Base-by-base conservation (phyloP, 495 filamentous ascomycete genomes). In the Lophiotrema nucula region DNA sequence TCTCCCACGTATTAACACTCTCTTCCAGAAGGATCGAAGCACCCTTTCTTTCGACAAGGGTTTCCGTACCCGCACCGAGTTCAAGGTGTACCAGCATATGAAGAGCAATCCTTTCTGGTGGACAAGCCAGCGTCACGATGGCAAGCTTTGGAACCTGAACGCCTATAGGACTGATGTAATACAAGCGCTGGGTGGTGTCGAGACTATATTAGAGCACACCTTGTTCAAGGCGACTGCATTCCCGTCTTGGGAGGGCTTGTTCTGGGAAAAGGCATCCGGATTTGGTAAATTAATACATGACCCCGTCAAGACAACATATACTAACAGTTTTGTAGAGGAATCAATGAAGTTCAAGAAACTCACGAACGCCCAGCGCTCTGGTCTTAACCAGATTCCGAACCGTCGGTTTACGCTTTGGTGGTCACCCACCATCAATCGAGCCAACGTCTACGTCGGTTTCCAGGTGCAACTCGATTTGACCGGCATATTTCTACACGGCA, bases 41-140 rank as follows among this genome's bases (percentile, higher is more conserved):
- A 99, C 95, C 0, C 79, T 99, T 56, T 95, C 89, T 67, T 99
- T 99, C 69, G 95, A 99, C 77, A 99, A 99, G 75, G 95, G 95
- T 39, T 97, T 97, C 83, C 88, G 95, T 64, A 85, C 93, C 24
- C 81, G 95, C 28, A 90, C 92, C 23, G 95, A 99, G 76, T 99
- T 97, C 79, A 99, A 97, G 77, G 87, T 89, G 49, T 99, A 97
- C 71, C 92, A 96, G 73, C 77, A 97, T 58, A 97, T 98, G 93
- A 97, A 97, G 85, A 95, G 89, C 78, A 97, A 97, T 71, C 92
- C 93, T 0, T 98, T 97, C 80, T 97, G 92, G 92, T 98, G 93
- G 95, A 99, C 95, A 2, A 95, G 89, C 66, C 95, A 97, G 72
- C 79, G 95, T 44, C 95, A 99, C 67, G 95, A 99, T 67, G 95